phyloP scores from a whole-genome alignment of 2,329 filamentous ascomycete genomes.

The Zymoseptoria tritici region DNA sequence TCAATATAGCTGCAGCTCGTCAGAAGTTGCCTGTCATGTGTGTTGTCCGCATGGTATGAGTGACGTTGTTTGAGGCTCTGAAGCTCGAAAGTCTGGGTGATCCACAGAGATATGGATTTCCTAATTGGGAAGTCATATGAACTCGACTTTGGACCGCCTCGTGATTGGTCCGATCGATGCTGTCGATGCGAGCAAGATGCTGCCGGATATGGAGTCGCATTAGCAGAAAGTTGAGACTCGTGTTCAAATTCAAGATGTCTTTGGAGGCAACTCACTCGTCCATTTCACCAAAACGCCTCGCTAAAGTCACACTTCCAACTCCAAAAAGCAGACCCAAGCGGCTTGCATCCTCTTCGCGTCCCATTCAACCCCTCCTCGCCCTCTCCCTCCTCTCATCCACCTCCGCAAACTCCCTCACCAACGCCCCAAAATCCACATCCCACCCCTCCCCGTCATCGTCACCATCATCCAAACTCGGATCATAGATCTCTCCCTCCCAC shows the following conservation, averaged over 20 bases:
- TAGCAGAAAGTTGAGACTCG: too few species aligned
- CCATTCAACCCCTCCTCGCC: not conserved
- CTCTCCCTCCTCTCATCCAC: not conserved
- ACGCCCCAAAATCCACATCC: not conserved
- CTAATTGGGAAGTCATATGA: not conserved
- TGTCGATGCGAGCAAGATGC: too few species aligned
- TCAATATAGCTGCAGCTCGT: not conserved
- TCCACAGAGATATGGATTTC: not conserved
- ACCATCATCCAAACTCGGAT: not conserved
- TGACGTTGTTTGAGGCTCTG: not conserved
- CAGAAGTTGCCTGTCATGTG: not conserved
- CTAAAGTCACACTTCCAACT: not conserved
- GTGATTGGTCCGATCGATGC: too few species aligned
- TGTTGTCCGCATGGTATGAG: not conserved
- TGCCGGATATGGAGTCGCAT: too few species aligned
- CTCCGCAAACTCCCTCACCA: not conserved
- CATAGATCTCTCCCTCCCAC: constrained; percentile 8
- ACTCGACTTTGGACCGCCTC: not conserved
- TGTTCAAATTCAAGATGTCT: too few species aligned
- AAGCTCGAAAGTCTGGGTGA: not conserved
- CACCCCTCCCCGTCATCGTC: constrained; percentile 1
- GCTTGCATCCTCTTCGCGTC: not conserved
- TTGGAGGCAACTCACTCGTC: not conserved
- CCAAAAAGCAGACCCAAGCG: not conserved
- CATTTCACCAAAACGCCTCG: not conserved